Conservation (phyloP, 1,284 basidiomycete genomes). For the Pascua guehoae region DNA sequence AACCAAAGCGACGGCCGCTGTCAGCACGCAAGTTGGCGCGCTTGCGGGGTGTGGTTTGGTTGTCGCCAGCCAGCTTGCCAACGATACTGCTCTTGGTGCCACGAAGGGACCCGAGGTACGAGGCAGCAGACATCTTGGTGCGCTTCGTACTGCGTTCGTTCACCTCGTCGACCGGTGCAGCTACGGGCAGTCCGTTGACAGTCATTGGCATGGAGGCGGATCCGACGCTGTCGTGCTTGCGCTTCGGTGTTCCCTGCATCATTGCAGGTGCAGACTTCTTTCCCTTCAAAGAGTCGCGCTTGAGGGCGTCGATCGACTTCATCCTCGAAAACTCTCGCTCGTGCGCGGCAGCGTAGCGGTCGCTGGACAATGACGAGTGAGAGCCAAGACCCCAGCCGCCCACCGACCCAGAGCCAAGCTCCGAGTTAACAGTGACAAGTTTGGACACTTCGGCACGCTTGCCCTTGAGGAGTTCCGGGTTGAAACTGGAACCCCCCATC, state of each 20-base stretch:
- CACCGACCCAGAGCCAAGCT: constrained; percentile 21
- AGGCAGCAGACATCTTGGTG: constrained; percentile 1
- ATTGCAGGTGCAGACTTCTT: background rate
- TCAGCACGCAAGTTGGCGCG: constrained; percentile 2
- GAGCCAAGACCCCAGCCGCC: constrained; percentile 32
- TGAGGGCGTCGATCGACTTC: constrained; percentile 1
- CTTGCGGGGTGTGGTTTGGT: background rate
- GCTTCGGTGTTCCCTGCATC: constrained; percentile 3
- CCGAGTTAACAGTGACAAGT: constrained; percentile 29
- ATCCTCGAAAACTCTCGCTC: constrained; percentile 42
- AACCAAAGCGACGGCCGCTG: constrained; percentile 5
- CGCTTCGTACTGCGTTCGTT: constrained; percentile 10
- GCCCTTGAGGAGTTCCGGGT: constrained; percentile 42
- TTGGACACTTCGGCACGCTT: constrained; percentile 36
- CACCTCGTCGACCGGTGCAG: background rate
- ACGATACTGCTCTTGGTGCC: background rate
- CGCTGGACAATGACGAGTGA: constrained; percentile 9
- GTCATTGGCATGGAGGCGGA: background rate
- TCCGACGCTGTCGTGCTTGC: constrained; percentile 3
- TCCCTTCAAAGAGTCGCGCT: constrained; percentile 1
- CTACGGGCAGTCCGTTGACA: constrained; percentile 5
- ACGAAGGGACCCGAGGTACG: background rate
- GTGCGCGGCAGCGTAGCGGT: constrained; percentile 40
- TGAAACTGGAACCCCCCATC: constrained; percentile 25
- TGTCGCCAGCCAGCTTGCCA: background rate